These are phyloP conservation scores for Protostelium mycophagum DNA, from an alignment of 78 protist genomes.

Conservation along the genomic window DNA sequence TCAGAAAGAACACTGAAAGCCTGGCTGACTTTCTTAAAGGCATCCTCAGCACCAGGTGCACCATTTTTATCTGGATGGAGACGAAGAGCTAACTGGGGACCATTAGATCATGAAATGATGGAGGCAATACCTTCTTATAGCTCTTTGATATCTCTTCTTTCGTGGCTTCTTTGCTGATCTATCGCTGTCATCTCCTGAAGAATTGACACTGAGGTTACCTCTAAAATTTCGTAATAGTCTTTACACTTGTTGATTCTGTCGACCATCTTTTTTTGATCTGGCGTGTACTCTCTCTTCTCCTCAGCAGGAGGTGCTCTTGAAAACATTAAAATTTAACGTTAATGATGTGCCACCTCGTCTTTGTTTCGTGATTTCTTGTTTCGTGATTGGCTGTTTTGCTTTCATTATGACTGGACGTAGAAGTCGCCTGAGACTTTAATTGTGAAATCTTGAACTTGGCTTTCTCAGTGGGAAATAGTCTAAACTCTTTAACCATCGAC, in stretches of 20 bases:
- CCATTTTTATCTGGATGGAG: slow-evolving; percentile 69
- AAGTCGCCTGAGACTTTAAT: no score
- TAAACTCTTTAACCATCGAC: background rate
- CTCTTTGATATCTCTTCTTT: background rate
- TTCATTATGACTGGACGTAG: background rate
- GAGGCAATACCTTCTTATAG: background rate
- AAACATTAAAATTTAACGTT: no score
- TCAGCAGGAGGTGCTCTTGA: slow-evolving; percentile 3
- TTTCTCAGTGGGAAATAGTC: background rate
- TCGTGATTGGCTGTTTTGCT: background rate
- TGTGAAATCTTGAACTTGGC: background rate
- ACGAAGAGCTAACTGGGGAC: slow-evolving; percentile 36
- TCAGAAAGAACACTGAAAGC: background rate
- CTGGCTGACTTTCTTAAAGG: slow-evolving; percentile 36
- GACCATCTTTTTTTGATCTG: slow-evolving; percentile 30
- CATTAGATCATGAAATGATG: background rate
- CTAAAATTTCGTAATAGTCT: slow-evolving; percentile 46
- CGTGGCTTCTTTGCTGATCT: background rate
- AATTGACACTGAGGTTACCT: background rate
- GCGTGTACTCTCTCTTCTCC: slow-evolving; percentile 31
- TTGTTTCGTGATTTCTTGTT: background rate
- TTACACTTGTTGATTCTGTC: slow-evolving; percentile 43
- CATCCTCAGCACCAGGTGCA: slow-evolving; percentile 71
- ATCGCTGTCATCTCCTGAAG: background rate
- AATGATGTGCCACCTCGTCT: background rate